Conservation (phyloP, 805 yeast species). For the Starmerella asiatica region DNA sequence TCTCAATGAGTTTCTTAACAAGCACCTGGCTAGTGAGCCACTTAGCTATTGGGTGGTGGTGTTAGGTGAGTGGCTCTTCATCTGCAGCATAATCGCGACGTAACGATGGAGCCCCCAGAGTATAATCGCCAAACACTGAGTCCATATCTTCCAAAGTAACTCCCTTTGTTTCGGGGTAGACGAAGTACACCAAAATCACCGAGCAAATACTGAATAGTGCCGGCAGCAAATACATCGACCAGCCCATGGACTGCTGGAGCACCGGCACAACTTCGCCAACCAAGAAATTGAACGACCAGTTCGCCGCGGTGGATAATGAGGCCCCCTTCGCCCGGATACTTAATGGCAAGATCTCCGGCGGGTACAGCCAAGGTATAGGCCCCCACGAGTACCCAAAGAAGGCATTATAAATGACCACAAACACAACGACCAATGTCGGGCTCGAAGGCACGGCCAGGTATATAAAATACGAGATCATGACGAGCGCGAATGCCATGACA, state of each 20-base stretch:
- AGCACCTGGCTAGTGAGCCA: too few species aligned
- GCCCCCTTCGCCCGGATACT: slow-evolving; percentile 82
- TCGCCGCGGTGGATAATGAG: slow-evolving; percentile 77
- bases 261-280: slow-evolving; percentile 90
- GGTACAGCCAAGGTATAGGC: slow-evolving; percentile 81
- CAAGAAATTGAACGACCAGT: slow-evolving; percentile 84
- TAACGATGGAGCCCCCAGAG: slow-evolving; percentile 13
- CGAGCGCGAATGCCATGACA: slow-evolving; percentile 61
- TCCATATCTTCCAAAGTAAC: slow-evolving; percentile 86
- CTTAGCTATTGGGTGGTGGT: too few species aligned
- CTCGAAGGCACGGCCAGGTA: slow-evolving; percentile 40
- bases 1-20: too few species aligned
- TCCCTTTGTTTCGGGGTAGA: slow-evolving; percentile 87
- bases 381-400: slow-evolving; percentile 87
- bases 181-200: slow-evolving; percentile 52
- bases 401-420: slow-evolving; percentile 69
- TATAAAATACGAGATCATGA: slow-evolving; percentile 49
- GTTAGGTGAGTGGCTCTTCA: too few species aligned
- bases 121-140: slow-evolving; percentile 62
- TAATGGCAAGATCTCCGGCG: slow-evolving; percentile 75
- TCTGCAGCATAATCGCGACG: too few species aligned
- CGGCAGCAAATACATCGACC: slow-evolving; percentile 74
- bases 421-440: slow-evolving; percentile 56
- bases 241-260: slow-evolving; percentile 56
- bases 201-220: slow-evolving; percentile 65